Evolutionary conservation across 352 stramenopile genomes (phyloP), one percentile per base, ranked within the genome.

Genomic region (Globisporangium polare): DNA sequence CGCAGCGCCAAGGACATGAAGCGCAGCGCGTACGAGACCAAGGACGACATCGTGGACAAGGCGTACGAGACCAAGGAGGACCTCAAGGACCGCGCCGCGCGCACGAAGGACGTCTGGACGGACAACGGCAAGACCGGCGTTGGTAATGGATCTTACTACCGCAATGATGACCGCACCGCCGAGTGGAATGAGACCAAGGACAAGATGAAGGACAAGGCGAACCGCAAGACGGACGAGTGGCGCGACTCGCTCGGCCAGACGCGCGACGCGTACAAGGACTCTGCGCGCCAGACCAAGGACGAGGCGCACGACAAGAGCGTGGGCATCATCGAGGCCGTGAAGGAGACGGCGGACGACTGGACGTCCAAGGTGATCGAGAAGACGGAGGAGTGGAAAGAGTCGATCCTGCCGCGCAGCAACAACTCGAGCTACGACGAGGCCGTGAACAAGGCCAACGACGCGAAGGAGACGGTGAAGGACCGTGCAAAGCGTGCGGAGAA

Each of bases 281-380:
- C 67, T 10, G 69, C 65, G 13, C 57, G 75, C 20, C 57, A 67
- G 45, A 68, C 68, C 41, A 71, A 56, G 17, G 56, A 69, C 37
- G 59, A 65, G 4, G 37, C 42, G 24, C 59, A 43, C 49, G 47
- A 52, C 50, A 58, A 31, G 18, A 50, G 50, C 5, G 18, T 24
- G 27, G 41, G 35, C 20, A 35, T 59, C 20, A 26, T 58, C 10
- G 59, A 59, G 27, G 26, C 31, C n/a, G 68, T 76, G 37, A 76
- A 74, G 57, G 68, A 77, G 51, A 73, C 45, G 39, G 69, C 66
- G 15, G 57, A 72, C 56, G 60, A 77, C 53, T 61, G 62, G 41
- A 69, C 63, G 26, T 42, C 65, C 39, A 64, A 51, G 42, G 69
- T 73, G 46, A 62, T 58, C 51, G 66, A 77, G 46, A 76, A 63